A percentile compares a stretch with the other conserved stretches of the same genome.
phyloP scores from a whole-genome alignment of 306 rosid species.

The Castanea sativa region DNA sequence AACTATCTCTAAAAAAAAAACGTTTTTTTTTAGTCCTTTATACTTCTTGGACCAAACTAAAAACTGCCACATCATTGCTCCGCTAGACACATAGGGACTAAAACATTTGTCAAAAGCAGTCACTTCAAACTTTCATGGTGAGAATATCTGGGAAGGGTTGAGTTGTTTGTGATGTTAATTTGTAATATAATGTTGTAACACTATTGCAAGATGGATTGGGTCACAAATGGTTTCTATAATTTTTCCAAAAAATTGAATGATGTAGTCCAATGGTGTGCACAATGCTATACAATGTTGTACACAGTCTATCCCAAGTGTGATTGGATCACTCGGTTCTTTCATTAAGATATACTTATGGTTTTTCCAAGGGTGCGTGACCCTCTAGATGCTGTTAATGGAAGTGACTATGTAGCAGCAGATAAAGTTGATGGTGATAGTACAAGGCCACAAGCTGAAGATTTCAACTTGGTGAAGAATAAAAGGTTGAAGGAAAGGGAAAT shows the following conservation, averaged over 20 bases:
- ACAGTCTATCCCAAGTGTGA: neutral
- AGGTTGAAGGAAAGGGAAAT: constrained; percentile 41
- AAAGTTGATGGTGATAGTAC: constrained; percentile 15
- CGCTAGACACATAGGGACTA: no score
- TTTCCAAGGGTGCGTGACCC: constrained; percentile 50
- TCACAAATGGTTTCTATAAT: neutral
- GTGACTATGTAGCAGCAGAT: constrained; percentile 15
- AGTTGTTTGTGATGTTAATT: neutral
- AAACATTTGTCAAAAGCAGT: no score
- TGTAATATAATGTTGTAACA: neutral
- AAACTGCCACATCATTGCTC: no score
- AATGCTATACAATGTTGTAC: no score
- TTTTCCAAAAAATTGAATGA: neutral
- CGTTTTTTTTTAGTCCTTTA: no score
- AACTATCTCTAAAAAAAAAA: no score
- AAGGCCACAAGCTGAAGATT: constrained; percentile 28
- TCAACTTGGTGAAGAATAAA: constrained; percentile 41
- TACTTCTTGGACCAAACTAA: no score
- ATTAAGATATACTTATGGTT: constrained; percentile 9
- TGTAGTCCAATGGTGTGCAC: neutral
- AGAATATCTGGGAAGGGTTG: neutral
- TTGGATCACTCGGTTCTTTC: neutral
- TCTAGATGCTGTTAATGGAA: constrained; percentile 25
- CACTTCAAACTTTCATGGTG: neutral
- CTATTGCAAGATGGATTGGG: neutral